phyloP scores from a whole-genome alignment of 768 basidiomycete species.

The Tricholoma matsutake region DNA sequence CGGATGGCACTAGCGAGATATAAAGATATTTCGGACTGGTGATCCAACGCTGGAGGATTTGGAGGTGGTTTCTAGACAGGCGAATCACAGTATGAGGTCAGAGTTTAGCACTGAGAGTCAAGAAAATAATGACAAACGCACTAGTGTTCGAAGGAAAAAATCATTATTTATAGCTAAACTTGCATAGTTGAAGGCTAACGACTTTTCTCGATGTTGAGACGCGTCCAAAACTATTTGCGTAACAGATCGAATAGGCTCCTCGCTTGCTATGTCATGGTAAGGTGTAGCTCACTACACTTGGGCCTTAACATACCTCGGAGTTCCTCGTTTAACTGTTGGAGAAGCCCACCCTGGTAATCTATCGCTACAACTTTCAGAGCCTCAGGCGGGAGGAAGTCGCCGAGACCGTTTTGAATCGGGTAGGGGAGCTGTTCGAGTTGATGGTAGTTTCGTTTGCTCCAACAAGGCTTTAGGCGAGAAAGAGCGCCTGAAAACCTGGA shows the following conservation, averaged over 20 bases:
- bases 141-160: constrained; percentile 88
- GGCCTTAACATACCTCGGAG: constrained; percentile 53
- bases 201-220: constrained; percentile 51
- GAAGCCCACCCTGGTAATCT: constrained; percentile 84
- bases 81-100: constrained; percentile 4
- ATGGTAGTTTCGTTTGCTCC: constrained; percentile 44
- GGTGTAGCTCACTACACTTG: neutral
- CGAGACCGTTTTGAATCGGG: constrained; percentile 66
- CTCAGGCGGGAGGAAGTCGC: constrained; percentile 72
- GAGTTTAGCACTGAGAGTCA: constrained; percentile 4
- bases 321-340: constrained; percentile 74
- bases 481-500: constrained; percentile 15
- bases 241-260: constrained; percentile 53
- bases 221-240: constrained; percentile 72
- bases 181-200: constrained; percentile 86
- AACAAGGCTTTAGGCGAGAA: constrained; percentile 21
- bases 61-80: constrained; percentile 39
- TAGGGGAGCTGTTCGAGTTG: constrained; percentile 58
- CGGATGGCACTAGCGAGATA: constrained; percentile 35
- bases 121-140: constrained; percentile 38
- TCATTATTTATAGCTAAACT: constrained; percentile 91
- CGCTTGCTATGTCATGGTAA: constrained; percentile 44
- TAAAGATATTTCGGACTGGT: constrained; percentile 36
- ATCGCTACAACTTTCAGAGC: constrained; percentile 69
- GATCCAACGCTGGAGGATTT: constrained; percentile 27